Base-by-base conservation (phyloP, 179 eudicot genomes). In the Vitellaria paradoxa region DNA sequence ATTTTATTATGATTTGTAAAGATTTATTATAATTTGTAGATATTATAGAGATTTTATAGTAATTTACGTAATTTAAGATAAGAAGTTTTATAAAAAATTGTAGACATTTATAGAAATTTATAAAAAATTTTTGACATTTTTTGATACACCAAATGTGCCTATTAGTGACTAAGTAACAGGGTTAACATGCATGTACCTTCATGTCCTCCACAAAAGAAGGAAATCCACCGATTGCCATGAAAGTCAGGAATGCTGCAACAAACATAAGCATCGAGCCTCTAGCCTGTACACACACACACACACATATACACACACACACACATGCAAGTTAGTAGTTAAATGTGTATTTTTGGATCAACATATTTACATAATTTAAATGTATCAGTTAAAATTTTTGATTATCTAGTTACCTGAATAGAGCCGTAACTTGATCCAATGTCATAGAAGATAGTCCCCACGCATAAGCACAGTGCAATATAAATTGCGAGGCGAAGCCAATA, bases 141-240 rank as follows among this genome's bases (percentile, higher is more conserved):
- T 89, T 80, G 2, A 2, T 30, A 30, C 37, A 0, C 37, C 1
- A 30, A 30, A 30, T 30, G 37, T 30, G 37, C 37, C 37, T 30
- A 30, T 30, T 30, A 30, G 37, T 30, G 37, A 30, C 2, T 30
- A 30, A 30, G 2, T 30, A 2, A 30, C 2, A 30, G 37, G 37
- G 37, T 30, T 30, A 30, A 30, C 37, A 30, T 30, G 37, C 37
- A 30, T 30, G 37, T 30, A 30, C 37, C 37, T 30, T 30, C 37
- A 30, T 30, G 65, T 91, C 95, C 69, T 91, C 95, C 0, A 91
- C 95, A 77, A 91, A 91, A 2, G 95, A 91, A 57, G 95, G 95
- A 56, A 91, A 91, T 9, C 91, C 91, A 46, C 92, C 92, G 49
- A 91, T 86, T 7, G 45, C 37, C 37, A 30, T 30, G 37, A 30